Evolutionary conservation across 2,329 filamentous ascomycete genomes (phyloP).

Genomic region (Penicillium sclerotiorum): DNA sequence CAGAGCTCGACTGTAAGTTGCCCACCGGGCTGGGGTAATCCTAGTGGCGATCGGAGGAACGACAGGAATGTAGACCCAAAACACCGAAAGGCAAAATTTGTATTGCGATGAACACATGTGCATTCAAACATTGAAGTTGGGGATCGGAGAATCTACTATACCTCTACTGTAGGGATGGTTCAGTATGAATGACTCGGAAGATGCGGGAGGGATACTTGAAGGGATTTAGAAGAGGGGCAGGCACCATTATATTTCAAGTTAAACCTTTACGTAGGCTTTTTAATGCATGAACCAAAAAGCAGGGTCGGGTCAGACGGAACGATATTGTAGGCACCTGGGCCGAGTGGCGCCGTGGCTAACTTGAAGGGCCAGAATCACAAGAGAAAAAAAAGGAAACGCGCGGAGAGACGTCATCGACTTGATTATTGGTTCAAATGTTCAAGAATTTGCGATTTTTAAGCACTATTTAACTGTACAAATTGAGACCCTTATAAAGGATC

Average conservation of each 20-base stretch:
- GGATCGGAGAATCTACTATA: slow-evolving; percentile 7
- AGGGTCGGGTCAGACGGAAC: slow-evolving; percentile 14
- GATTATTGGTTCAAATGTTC: too few species aligned
- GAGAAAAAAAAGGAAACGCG: slow-evolving; percentile 15
- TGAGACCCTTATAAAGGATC: too few species aligned
- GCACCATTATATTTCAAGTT: slow-evolving; percentile 6
- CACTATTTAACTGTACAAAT: too few species aligned
- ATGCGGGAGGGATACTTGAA: background rate
- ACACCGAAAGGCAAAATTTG: slow-evolving; percentile 1
- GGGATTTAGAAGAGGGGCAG: background rate
- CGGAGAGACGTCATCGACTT: slow-evolving; percentile 22
- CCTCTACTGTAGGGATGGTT: background rate
- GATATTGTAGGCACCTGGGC: background rate
- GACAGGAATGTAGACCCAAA: slow-evolving; percentile 10
- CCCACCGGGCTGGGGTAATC: background rate
- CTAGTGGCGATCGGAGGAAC: slow-evolving; percentile 6
- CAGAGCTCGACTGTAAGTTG: background rate
- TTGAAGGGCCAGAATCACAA: slow-evolving; percentile 1
- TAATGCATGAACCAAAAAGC: background rate
- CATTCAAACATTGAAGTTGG: background rate
- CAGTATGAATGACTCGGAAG: background rate
- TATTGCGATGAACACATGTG: slow-evolving; percentile 11
- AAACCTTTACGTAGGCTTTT: too few species aligned
- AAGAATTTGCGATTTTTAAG: background rate
- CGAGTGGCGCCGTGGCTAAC: slow-evolving; percentile 13